Percentiles rank a stretch among this genome's conserved stretches.
Conservation (phyloP, 2,329 filamentous ascomycete species). For the Rhytidhysteron rufulum region DNA sequence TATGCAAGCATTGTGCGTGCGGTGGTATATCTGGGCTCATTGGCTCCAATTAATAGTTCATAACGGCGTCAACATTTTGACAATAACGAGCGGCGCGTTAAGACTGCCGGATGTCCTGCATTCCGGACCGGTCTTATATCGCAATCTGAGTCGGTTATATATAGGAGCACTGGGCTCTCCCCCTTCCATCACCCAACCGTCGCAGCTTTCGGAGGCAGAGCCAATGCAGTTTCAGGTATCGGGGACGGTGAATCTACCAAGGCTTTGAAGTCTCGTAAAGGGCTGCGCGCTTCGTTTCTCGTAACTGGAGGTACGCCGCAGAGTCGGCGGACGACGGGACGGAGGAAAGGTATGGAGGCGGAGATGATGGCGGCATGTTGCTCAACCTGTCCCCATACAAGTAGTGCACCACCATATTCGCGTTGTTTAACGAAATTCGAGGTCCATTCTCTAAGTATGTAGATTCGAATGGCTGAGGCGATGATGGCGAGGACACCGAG, state of each 20-base stretch:
- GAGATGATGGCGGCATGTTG: conserved; percentile 28
- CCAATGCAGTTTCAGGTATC: no score
- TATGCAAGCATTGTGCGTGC: no score
- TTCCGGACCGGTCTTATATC: no score
- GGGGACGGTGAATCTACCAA: neutral
- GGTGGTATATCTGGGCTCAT: no score
- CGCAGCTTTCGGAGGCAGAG: no score
- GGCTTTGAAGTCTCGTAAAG: neutral
- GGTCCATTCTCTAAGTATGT: conserved; percentile 23
- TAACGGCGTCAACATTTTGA: no score
- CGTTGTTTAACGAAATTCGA: conserved; percentile 13
- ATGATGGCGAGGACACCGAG: conserved; percentile 27
- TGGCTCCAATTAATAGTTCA: no score
- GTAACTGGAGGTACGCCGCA: neutral
- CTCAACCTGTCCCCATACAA: conserved; percentile 31
- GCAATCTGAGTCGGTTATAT: no score
- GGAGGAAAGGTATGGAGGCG: conserved; percentile 28
- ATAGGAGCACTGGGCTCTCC: no score
- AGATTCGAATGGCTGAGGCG: conserved; percentile 26
- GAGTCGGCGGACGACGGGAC: conserved; percentile 11
- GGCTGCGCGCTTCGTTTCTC: neutral
- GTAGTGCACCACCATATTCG: conserved; percentile 14
- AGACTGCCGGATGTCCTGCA: no score
- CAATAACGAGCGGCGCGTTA: no score
- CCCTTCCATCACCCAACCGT: no score